These are phyloP conservation scores for Acer yangbiense DNA, from an alignment of 345 rosid genomes.

Conservation along the genomic window DNA sequence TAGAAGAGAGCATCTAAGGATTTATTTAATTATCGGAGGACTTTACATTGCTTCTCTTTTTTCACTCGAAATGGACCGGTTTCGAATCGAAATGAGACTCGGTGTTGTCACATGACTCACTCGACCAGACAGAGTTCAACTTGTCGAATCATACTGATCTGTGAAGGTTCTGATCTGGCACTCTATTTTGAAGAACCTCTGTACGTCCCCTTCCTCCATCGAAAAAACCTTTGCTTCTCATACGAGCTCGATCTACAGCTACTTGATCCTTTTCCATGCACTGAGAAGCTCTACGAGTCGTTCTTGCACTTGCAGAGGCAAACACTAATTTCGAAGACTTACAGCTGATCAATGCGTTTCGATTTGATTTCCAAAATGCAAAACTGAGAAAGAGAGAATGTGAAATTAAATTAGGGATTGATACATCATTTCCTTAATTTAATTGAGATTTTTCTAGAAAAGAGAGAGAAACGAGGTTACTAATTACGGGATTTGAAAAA, in stretches of 20 bases:
- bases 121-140: conserved; percentile 63
- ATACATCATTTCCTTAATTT: no score
- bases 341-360: conserved; percentile 72
- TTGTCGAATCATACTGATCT: conserved; percentile 77
- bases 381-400: no score
- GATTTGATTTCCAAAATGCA: conserved; percentile 81
- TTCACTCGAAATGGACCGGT: conserved; percentile 42
- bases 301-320: conserved; percentile 78
- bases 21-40: conserved; percentile 21
- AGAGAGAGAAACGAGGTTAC: no score
- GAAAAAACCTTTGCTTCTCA: conserved; percentile 89
- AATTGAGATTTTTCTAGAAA: no score
- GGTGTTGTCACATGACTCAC: conserved; percentile 42
- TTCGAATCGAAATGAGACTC: conserved; percentile 31
- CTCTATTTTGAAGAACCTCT: conserved; percentile 66
- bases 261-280: conserved; percentile 84
- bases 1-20: no score
- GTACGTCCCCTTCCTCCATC: conserved; percentile 53
- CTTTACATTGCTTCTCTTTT: conserved; percentile 78
- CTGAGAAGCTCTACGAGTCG: conserved; percentile 95
- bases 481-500: no score
- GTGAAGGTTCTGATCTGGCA: conserved; percentile 93
- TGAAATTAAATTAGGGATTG: no score
- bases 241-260: conserved; percentile 68
- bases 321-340: conserved; percentile 76